These are phyloP conservation scores for Rhodotorula glutinis DNA, from an alignment of 1,284 basidiomycete species.

Conservation along the genomic window DNA sequence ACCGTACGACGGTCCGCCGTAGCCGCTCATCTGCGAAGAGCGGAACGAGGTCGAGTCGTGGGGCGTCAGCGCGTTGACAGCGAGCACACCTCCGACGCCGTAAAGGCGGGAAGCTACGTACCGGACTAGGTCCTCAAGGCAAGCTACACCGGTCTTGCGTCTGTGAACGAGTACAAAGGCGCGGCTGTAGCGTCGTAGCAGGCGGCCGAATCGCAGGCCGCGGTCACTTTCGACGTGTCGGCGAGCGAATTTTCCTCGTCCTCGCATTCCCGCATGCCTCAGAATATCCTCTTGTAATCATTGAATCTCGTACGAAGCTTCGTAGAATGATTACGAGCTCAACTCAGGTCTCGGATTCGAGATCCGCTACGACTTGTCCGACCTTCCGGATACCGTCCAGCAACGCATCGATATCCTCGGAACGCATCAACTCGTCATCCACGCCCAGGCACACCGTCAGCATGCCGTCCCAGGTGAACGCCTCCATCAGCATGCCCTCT, in stretches of 20 bases:
- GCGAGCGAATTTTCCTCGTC: too few relatives aligned
- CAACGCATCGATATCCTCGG: constrained; percentile 7
- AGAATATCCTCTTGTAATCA: too few relatives aligned
- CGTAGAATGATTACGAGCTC: too few relatives aligned
- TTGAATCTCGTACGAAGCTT: too few relatives aligned
- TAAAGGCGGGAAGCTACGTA: not conserved
- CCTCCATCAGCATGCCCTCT: constrained; percentile 33
- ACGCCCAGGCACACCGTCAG: constrained; percentile 25
- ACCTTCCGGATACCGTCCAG: constrained; percentile 10
- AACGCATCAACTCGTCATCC: constrained; percentile 21
- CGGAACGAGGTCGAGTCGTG: not conserved
- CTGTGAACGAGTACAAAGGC: not conserved
- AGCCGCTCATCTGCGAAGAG: not conserved
- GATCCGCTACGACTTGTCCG: constrained; percentile 2
- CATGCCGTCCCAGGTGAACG: constrained; percentile 26
- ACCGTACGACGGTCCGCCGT: not conserved
- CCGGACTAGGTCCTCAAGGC: not conserved
- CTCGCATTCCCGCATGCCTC: too few relatives aligned
- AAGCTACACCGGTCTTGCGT: too few relatives aligned
- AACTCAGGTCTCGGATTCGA: too few relatives aligned
- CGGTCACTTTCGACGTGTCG: too few relatives aligned
- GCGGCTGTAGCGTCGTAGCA: not conserved
- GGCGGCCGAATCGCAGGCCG: not conserved
- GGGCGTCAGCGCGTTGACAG: too few relatives aligned
- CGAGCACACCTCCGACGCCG: too few relatives aligned